A percentile compares a stretch with the other conserved stretches of the same genome.
These are phyloP conservation scores for Penicillium pulvis DNA, from an alignment of 495 filamentous ascomycete genomes.

Conservation along the genomic window DNA sequence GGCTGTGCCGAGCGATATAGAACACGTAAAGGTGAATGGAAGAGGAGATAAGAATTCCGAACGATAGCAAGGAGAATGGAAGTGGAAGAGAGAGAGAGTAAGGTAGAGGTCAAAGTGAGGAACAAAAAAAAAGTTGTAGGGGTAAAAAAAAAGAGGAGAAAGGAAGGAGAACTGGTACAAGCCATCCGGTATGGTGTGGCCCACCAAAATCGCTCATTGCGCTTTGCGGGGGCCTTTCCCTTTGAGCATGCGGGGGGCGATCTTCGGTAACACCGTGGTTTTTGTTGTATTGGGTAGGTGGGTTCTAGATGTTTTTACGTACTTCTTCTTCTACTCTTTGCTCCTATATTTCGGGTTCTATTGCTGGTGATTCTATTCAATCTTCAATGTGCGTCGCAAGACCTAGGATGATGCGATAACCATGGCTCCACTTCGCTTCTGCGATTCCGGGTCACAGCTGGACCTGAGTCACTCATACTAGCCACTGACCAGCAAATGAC, in stretches of 20 bases:
- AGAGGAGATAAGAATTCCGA: slow-evolving; percentile 3
- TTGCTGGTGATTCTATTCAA: neutral
- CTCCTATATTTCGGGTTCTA: neutral
- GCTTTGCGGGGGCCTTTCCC: slow-evolving; percentile 35
- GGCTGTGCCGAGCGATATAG: slow-evolving; percentile 8
- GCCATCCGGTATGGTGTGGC: slow-evolving; percentile 30
- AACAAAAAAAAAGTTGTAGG: slow-evolving; percentile 19
- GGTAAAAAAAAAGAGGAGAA: slow-evolving; percentile 22
- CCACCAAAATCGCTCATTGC: slow-evolving; percentile 37
- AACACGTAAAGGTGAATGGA: slow-evolving; percentile 11
- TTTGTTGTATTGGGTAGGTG: slow-evolving; percentile 5
- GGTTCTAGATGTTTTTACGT: slow-evolving; percentile 4
- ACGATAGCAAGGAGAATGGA: slow-evolving; percentile 8
- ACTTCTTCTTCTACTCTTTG: slow-evolving; percentile 1
- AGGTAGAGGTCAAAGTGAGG: slow-evolving; percentile 16
- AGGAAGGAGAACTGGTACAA: slow-evolving; percentile 24
- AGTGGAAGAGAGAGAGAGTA: slow-evolving; percentile 17
- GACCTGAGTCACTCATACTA: slow-evolving; percentile 10
- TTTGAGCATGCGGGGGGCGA: slow-evolving; percentile 38
- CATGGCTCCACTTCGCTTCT: slow-evolving; percentile 28
- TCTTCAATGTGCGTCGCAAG: neutral
- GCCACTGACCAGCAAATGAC: neutral
- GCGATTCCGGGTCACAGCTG: slow-evolving; percentile 16
- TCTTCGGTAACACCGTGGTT: slow-evolving; percentile 25
- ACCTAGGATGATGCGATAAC: slow-evolving; percentile 27